Evolutionary conservation across 2,329 filamentous ascomycete species (phyloP).

Genomic region (Aspergillus ibericus): DNA sequence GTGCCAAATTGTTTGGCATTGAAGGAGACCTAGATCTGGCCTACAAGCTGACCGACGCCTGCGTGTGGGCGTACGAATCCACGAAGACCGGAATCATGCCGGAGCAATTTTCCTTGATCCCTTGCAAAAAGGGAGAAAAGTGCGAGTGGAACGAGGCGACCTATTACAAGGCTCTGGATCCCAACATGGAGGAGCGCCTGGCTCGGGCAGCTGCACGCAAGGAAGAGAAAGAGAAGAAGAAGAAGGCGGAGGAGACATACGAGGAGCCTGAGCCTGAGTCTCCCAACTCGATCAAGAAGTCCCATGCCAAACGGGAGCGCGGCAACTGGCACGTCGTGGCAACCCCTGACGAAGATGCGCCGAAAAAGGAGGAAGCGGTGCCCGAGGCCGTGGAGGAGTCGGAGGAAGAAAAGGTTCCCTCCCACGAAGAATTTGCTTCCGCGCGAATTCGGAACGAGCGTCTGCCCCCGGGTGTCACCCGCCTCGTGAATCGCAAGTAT

Average conservation of each 20-base stretch:
- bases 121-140: slow-evolving; percentile 45
- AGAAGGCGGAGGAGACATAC: background rate
- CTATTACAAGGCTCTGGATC: slow-evolving; percentile 49
- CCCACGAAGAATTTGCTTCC: slow-evolving; percentile 43
- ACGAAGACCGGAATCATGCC: slow-evolving; percentile 62
- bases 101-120: slow-evolving; percentile 55
- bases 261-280: background rate
- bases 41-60: slow-evolving; percentile 59
- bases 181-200: slow-evolving; percentile 31
- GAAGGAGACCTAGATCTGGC: slow-evolving; percentile 57
- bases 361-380: background rate
- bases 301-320: slow-evolving; percentile 15
- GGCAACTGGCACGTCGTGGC: slow-evolving; percentile 23
- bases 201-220: slow-evolving; percentile 26
- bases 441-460: slow-evolving; percentile 44
- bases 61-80: slow-evolving; percentile 62
- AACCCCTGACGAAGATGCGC: background rate
- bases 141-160: slow-evolving; percentile 57
- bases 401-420: slow-evolving; percentile 18
- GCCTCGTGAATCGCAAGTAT: slow-evolving; percentile 41
- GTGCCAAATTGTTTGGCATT: slow-evolving; percentile 58
- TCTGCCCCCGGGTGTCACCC: slow-evolving; percentile 44
- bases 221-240: slow-evolving; percentile 16
- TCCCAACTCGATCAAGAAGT: slow-evolving; percentile 2
- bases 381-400: slow-evolving; percentile 3